These are phyloP conservation scores for Ophiostoma perfectum DNA, from an alignment of 2,329 filamentous ascomycete species.

Conservation along the genomic window DNA sequence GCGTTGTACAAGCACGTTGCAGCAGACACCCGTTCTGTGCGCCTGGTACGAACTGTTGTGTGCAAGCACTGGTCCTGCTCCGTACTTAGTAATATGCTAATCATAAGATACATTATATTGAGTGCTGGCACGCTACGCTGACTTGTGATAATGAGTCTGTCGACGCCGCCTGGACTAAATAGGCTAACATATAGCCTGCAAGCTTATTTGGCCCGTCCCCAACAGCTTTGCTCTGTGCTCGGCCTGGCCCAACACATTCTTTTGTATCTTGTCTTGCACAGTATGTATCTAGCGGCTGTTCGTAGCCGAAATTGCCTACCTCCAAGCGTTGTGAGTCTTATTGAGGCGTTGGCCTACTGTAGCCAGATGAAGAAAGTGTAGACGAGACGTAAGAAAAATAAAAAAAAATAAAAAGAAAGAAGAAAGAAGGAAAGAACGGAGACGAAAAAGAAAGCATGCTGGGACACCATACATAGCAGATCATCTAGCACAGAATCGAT, in stretches of 20 bases:
- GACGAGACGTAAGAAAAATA: background rate
- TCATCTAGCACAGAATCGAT: background rate
- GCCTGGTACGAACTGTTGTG: background rate
- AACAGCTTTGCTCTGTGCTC: too few relatives aligned
- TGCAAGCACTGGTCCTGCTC: background rate
- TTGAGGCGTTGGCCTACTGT: too few relatives aligned
- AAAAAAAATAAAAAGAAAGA: background rate
- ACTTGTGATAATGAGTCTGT: too few relatives aligned
- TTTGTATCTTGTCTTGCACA: too few relatives aligned
- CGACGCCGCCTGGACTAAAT: background rate
- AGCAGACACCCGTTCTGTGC: background rate
- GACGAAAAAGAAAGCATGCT: background rate
- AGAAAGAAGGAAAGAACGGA: background rate
- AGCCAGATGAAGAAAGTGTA: background rate
- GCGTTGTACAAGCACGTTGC: slow-evolving; percentile 7
- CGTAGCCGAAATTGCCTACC: background rate
- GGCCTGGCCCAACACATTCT: too few relatives aligned
- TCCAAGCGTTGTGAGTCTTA: too few relatives aligned
- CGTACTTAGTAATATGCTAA: background rate
- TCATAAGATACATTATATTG: too few relatives aligned
- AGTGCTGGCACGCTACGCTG: too few relatives aligned
- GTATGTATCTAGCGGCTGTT: background rate
- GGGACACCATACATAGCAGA: too few relatives aligned
- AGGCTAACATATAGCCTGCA: background rate
- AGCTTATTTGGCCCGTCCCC: background rate